phyloP scores from a whole-genome alignment of 352 stramenopile species.

The Phytophthora fragariae region DNA sequence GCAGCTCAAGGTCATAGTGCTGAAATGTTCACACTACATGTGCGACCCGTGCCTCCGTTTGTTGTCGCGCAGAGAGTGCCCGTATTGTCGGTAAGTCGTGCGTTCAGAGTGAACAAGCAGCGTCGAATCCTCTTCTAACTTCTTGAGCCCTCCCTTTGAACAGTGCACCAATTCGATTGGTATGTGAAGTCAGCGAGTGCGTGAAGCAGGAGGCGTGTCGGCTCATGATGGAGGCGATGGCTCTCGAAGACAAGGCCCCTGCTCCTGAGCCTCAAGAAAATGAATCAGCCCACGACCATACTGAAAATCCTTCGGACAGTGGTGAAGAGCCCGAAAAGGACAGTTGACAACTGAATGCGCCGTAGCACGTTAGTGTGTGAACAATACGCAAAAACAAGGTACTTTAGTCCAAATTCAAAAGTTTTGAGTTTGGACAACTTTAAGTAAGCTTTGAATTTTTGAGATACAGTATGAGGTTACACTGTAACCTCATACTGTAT shows the following conservation, averaged over 20 bases:
- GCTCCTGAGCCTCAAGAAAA: neutral
- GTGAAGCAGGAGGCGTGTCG: constrained; percentile 30
- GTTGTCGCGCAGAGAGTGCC: constrained; percentile 33
- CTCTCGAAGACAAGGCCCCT: constrained; percentile 15
- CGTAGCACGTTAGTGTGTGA: no score
- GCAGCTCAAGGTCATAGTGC: constrained; percentile 25
- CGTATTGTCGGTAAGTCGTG: constrained; percentile 30
- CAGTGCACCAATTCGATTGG: constrained; percentile 26
- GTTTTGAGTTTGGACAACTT: no score
- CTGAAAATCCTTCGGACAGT: neutral
- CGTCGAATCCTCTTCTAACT: constrained; percentile 2
- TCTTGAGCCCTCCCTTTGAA: neutral
- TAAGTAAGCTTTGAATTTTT: no score
- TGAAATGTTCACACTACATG: constrained; percentile 45
- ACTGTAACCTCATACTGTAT: neutral
- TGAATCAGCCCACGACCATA: neutral
- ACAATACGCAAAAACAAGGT: no score
- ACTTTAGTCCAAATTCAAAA: neutral
- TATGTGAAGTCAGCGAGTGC: constrained; percentile 14
- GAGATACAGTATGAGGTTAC: no score
- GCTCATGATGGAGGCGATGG: constrained; percentile 17
- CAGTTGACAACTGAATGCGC: neutral
- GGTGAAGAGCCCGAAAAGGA: neutral
- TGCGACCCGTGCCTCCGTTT: constrained; percentile 35
- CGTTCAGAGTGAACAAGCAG: neutral